These are phyloP conservation scores for Metarhizium robertsii DNA, from an alignment of 2,329 filamentous ascomycete species.

Conservation along the genomic window DNA sequence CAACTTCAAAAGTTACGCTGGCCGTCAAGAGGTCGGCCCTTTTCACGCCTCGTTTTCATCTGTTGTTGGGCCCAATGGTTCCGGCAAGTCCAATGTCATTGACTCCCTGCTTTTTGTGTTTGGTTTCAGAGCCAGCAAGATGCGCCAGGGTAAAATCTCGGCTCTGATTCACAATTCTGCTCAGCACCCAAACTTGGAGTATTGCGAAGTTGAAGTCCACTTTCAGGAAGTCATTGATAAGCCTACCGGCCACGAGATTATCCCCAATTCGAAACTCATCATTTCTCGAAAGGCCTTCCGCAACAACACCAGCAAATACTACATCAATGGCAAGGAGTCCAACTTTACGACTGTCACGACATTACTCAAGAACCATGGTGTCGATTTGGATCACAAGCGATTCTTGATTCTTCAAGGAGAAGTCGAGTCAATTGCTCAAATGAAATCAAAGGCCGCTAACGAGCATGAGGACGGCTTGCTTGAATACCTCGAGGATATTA, in stretches of 20 bases:
- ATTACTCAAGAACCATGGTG: conserved; percentile 74
- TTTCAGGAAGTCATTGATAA: conserved; percentile 93
- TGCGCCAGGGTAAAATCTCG: conserved; percentile 97
- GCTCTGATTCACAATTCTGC: conserved; percentile 97
- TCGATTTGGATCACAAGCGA: conserved; percentile 95
- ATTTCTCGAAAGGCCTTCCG: conserved; percentile 92
- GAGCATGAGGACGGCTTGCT: conserved; percentile 95
- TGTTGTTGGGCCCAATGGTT: conserved; percentile 94
- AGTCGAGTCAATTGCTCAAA: conserved; percentile 96
- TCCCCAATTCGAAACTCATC: conserved; percentile 76
- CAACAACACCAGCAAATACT: conserved; percentile 98
- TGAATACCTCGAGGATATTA: conserved; percentile 97
- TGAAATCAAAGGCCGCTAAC: conserved; percentile 92
- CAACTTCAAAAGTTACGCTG: conserved; percentile 99
- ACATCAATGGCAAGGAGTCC: conserved; percentile 82
- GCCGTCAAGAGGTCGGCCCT: conserved; percentile 86
- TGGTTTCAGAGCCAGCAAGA: conserved; percentile 96
- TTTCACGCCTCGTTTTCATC: conserved; percentile 97
- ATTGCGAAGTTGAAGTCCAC: conserved; percentile 93
- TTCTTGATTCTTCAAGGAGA: conserved; percentile 97
- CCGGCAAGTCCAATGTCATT: conserved; percentile 97
- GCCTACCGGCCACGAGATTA: conserved; percentile 62
- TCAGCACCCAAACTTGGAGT: conserved; percentile 71
- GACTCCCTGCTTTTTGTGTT: conserved; percentile 98
- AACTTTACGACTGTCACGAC: conserved; percentile 89